A percentile compares a stretch with the other conserved stretches of the same genome.
phyloP scores from a whole-genome alignment of 2,329 filamentous ascomycete species.

The Trichocomaceae sp. region DNA sequence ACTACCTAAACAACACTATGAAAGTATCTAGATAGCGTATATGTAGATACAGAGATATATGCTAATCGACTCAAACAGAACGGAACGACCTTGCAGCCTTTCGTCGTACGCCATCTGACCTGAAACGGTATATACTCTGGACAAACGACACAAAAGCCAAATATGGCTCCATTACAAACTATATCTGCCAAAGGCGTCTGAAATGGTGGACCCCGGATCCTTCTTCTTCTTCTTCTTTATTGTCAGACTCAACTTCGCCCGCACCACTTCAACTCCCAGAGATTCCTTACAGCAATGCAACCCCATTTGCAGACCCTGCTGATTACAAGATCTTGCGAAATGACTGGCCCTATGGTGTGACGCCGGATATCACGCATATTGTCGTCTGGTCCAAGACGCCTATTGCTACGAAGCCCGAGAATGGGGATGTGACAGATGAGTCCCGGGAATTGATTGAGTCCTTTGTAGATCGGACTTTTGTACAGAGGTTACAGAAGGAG shows the following conservation, averaged over 20 bases:
- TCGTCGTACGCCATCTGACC: slow-evolving; percentile 53
- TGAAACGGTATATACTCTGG: slow-evolving; percentile 56
- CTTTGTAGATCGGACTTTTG: slow-evolving; percentile 48
- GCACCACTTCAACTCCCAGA: slow-evolving; percentile 17
- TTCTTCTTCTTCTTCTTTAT: slow-evolving; percentile 1
- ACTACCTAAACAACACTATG: too few relatives aligned
- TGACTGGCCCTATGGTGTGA: slow-evolving; percentile 59
- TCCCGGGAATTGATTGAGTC: slow-evolving; percentile 43
- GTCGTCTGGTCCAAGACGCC: slow-evolving; percentile 52
- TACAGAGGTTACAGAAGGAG: slow-evolving; percentile 35
- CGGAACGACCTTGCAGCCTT: slow-evolving; percentile 50
- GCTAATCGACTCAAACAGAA: slow-evolving; percentile 22
- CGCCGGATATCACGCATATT: slow-evolving; percentile 49
- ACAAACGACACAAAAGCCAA: slow-evolving; percentile 47
- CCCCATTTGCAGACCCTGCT: slow-evolving; percentile 47
- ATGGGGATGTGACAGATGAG: slow-evolving; percentile 47
- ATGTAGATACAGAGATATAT: not conserved
- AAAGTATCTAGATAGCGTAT: too few relatives aligned
- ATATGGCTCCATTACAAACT: slow-evolving; percentile 52
- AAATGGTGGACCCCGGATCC: slow-evolving; percentile 41
- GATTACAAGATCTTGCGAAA: slow-evolving; percentile 55
- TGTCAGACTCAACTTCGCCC: not conserved
- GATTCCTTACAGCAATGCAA: slow-evolving; percentile 41
- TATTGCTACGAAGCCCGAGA: slow-evolving; percentile 39
- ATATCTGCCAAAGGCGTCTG: slow-evolving; percentile 50